Conservation (phyloP, 495 filamentous ascomycete genomes). For the Hypoxylon trugodes region DNA sequence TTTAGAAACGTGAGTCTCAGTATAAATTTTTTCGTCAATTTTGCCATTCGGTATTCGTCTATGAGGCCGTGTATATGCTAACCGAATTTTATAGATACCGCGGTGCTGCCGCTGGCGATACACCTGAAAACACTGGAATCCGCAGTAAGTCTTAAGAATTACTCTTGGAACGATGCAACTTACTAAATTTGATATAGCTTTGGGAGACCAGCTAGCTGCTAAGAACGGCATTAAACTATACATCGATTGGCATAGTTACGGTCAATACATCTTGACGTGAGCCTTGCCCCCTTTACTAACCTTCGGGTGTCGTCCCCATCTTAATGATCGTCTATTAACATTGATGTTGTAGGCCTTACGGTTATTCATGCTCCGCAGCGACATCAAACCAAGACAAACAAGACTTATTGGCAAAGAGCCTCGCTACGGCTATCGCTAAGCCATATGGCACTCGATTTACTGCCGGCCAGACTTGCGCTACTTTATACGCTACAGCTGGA, state of each 20-base stretch:
- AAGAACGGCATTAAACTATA: constrained; percentile 64
- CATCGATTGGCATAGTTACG: constrained; percentile 70
- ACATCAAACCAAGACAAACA: constrained; percentile 59
- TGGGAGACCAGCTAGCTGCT: constrained; percentile 51
- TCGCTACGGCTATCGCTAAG: constrained; percentile 52
- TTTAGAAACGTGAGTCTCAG: constrained; percentile 42
- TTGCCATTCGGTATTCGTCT: neutral
- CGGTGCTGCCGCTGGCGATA: constrained; percentile 45
- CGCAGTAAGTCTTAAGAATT: constrained; percentile 25
- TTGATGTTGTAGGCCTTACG: constrained; percentile 40
- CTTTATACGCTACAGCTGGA: constrained; percentile 65
- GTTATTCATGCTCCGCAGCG: constrained; percentile 49
- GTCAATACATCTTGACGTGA: constrained; percentile 55
- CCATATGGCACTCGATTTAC: constrained; percentile 59
- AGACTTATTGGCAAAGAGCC: constrained; percentile 45
- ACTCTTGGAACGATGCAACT: neutral
- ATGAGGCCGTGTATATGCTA: neutral
- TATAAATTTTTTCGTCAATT: neutral
- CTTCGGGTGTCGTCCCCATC: neutral
- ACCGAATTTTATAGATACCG: constrained; percentile 34
- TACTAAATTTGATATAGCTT: constrained; percentile 31
- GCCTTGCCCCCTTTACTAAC: constrained; percentile 12
- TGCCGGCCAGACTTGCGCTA: constrained; percentile 64
- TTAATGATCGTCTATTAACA: neutral
- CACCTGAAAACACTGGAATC: constrained; percentile 46